Conservation (phyloP, 345 rosid genomes). For the Bretschneidera sinensis region DNA sequence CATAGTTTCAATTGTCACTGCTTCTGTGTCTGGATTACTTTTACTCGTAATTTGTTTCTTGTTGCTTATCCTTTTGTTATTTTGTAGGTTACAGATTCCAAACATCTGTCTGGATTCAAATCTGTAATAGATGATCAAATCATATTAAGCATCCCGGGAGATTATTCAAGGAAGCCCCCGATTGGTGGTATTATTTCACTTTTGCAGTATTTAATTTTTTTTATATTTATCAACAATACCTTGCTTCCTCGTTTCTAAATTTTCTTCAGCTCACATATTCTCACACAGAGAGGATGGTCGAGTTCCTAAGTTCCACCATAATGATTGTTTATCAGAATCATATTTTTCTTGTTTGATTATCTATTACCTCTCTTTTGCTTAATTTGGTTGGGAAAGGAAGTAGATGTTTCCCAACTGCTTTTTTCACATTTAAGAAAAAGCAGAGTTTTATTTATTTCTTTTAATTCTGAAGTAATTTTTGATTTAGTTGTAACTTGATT, state of each 20-base stretch:
- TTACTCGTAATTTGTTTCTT: background rate
- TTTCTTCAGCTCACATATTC: too few species aligned
- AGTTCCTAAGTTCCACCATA: background rate
- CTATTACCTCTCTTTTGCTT: too few species aligned
- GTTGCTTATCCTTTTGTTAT: constrained; percentile 14
- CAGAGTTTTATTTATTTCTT: background rate
- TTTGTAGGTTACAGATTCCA: constrained; percentile 32
- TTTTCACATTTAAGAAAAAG: background rate
- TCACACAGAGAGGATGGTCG: background rate
- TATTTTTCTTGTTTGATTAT: background rate
- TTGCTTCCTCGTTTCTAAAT: background rate
- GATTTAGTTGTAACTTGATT: background rate
- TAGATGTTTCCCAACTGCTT: background rate
- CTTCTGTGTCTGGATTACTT: background rate
- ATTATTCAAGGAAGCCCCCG: constrained; percentile 82
- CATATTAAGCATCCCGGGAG: constrained; percentile 77
- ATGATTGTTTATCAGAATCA: background rate
- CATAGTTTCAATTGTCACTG: constrained; percentile 2
- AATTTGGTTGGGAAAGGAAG: too few species aligned
- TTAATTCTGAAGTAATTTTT: background rate
- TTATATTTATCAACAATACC: background rate
- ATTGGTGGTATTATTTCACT: constrained; percentile 53
- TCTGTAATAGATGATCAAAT: constrained; percentile 37
- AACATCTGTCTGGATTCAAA: constrained; percentile 26
- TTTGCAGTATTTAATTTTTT: constrained; percentile 1